Evolutionary conservation across 1,284 basidiomycete genomes (phyloP).

Genomic region (Stereum hirsutum): DNA sequence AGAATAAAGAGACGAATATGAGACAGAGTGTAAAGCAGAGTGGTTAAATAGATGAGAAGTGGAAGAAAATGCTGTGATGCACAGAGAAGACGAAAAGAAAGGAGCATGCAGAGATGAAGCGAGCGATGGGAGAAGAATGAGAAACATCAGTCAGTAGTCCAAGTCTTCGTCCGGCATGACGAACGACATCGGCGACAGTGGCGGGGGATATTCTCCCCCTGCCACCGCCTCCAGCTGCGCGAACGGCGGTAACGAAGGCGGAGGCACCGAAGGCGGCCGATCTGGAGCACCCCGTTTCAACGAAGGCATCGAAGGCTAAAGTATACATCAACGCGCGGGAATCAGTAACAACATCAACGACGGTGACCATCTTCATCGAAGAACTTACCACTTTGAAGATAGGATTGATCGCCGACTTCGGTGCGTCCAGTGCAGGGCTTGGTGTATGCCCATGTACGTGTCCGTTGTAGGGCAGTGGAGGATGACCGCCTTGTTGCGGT

Average conservation of each 20-base stretch:
- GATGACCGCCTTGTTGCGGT: conserved; percentile 37
- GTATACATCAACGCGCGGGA: conserved; percentile 13
- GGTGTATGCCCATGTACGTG: conserved; percentile 25
- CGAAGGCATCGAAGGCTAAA: conserved; percentile 43
- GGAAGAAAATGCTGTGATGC: conserved; percentile 13
- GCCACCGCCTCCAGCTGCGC: conserved; percentile 75
- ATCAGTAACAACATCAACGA: conserved; percentile 6
- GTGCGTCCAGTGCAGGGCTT: conserved; percentile 39
- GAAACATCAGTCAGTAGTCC: conserved; percentile 11
- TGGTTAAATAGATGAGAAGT: conserved; percentile 13
- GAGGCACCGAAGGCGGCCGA: conserved; percentile 20
- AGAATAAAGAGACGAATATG: conserved; percentile 6
- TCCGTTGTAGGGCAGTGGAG: conserved; percentile 26
- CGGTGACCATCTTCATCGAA: conserved; percentile 3
- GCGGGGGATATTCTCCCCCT: conserved; percentile 53
- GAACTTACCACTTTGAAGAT: conserved; percentile 87
- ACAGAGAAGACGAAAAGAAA: conserved; percentile 11
- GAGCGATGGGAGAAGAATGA: conserved; percentile 14
- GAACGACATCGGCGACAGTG: conserved; percentile 66
- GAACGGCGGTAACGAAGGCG: conserved; percentile 62
- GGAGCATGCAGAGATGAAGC: conserved; percentile 9
- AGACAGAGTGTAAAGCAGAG: conserved; percentile 10
- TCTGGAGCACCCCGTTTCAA: conserved; percentile 6
- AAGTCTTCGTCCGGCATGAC: conserved; percentile 37
- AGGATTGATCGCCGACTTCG: conserved; percentile 72